Evolutionary conservation across 1,284 basidiomycete genomes (phyloP), one percentile per base, ranked within the genome.

Genomic region (Apiotrichum mycotoxinovorans): DNA sequence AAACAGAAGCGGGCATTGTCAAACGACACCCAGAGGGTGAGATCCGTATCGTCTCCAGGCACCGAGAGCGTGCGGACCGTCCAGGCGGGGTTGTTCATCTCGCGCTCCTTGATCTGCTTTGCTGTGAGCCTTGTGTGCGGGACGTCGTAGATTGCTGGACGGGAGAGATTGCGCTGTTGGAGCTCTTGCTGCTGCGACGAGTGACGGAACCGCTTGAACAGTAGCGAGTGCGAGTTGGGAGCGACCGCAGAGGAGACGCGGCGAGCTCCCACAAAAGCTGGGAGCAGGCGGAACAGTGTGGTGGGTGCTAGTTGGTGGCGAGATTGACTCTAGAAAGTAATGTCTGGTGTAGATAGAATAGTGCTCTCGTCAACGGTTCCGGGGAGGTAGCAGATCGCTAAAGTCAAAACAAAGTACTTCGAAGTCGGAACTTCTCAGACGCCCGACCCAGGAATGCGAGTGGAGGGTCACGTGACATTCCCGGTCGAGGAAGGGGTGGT

Each of bases 1-100:
- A 95, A 91, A 51, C 93, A 80, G 66, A 92, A 94, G 67, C 89
- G 87, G 9, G 82, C 85, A 48, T 84, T 81, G 66, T 89, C 87
- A 68, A 91, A 90, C 7, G 83, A 80, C 57, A 93, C 77, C 58
- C 88, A 77, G 27, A 94, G 77, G 4, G 85, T 82, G 0, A 91
- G 85, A 64, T 91, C 87, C 1, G 89, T 87, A 73, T 92, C 89
- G 17, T 87, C 84, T 2, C 88, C 77, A 14, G 76, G 76, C 38
- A 76, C 75, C 5, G 80, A 75, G 22, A 79, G 44, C 30, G 68
- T 69, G 50, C 70, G 66, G 44, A 78, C 70, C 34, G 65, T 66
- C 79, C 79, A 80, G 40, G 38, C 43, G 42, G 53, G 54, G 50
- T 58, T 51, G 47, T 35, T 48, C 17, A 38, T 48, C 15, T 15